Conservation (phyloP, 1,284 basidiomycete genomes). For the Pascua guehoae region DNA sequence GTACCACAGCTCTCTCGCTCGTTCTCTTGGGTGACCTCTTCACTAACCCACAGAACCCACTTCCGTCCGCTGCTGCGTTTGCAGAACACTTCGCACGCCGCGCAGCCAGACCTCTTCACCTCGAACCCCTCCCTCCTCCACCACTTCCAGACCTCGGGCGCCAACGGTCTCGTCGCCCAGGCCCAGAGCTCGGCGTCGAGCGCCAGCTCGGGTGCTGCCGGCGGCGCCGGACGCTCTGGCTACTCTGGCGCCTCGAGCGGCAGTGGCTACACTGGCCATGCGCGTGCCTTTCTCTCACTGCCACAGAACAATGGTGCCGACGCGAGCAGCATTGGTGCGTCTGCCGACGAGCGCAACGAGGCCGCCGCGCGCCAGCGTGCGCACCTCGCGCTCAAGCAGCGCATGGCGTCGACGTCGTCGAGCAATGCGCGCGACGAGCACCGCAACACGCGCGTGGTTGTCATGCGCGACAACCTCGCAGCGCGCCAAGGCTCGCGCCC, state of each 20-base stretch:
- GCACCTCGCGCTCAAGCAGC: conserved; percentile 14
- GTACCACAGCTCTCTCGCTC: conserved; percentile 14
- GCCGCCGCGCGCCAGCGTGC: conserved; percentile 12
- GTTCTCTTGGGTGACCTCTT: no score
- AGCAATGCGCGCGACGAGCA: conserved; percentile 5
- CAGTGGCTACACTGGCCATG: conserved; percentile 45
- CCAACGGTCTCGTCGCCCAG: conserved; percentile 26
- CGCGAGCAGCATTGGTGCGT: conserved; percentile 21
- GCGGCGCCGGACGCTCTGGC: conserved; percentile 37
- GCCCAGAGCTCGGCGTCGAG: conserved; percentile 22
- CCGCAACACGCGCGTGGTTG: conserved; percentile 9
- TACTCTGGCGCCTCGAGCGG: conserved; percentile 29
- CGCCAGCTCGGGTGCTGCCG: conserved; percentile 16
- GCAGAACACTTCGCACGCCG: conserved; percentile 14
- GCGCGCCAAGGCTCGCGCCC: conserved; percentile 24
- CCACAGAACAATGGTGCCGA: conserved; percentile 31
- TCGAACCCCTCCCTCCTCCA: conserved; percentile 48
- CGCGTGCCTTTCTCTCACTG: conserved; percentile 41
- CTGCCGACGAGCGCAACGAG: conserved; percentile 23
- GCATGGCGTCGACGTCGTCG: conserved; percentile 1
- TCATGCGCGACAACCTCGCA: conserved; percentile 12
- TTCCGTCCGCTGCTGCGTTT: conserved; percentile 46
- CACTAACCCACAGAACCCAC: conserved; percentile 32
- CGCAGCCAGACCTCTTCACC: conserved; percentile 46
- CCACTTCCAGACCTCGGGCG: conserved; percentile 36